Base-by-base conservation (phyloP, 352 stramenopile species). In the Stramenopiles sp. region DNA sequence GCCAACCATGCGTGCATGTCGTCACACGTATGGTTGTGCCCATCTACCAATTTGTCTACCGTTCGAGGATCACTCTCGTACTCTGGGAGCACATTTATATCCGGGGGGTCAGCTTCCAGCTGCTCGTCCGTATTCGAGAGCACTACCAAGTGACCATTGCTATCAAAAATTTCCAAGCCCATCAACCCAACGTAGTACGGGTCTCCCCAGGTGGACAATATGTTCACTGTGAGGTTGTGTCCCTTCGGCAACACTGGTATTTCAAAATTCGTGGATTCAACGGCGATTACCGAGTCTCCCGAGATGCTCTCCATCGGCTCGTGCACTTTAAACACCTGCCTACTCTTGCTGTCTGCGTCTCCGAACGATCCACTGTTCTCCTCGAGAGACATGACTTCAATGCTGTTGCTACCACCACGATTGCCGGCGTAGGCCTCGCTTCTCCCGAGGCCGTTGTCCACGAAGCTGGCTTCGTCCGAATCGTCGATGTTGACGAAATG, bases 1-100 rank as follows among this genome's bases (percentile, higher is more conserved):
- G 89, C 85, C 0, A 95, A 78, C 89, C 89, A 95, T 82, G 91
- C 87, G 80, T 95, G 88, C 4, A 91, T 85, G 74, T 95, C 89
- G 74, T 95, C 88, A 74, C 84, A 92, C 0, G 89, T 95, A 49
- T 86, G 85, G 53, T 93, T 92, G 0, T 89, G 80, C 0, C 88
- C 87, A 74, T 95, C 89, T 0, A 95, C 77, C 4, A 95, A 77
- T 84, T 94, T 94, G 76, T 92, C 86, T 1, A 92, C 77, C 0
- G 87, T 94, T n/a, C 89, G 78, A 31, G 88, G 87, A 49, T 92
- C 86, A 49, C 18, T 78, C 1, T 81, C 79, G 75, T 93, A 94
- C 48, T 93, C 88, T n/a, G 91, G 84, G 1, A 95, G 80, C 1
- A 89, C 84, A 53, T 94, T 95, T 32, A 95, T 90, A 37, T 87